Conservation (phyloP, 2,329 filamentous ascomycete species). For the Trichoderma hamatum region DNA sequence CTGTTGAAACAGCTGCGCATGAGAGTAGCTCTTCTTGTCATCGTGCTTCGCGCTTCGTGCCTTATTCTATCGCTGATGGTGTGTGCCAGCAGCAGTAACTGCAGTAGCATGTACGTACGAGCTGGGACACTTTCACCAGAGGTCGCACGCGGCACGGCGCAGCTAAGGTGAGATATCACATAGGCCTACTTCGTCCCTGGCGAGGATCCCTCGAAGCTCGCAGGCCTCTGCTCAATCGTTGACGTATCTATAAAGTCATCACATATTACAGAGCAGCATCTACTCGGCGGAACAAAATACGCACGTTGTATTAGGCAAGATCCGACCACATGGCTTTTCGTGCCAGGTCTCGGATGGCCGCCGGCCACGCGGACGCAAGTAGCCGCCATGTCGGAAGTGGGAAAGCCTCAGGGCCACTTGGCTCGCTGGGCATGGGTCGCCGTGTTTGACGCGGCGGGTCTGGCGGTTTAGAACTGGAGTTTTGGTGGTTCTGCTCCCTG, state of each 20-base stretch:
- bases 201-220: background rate
- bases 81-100: background rate
- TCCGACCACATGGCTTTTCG: conserved; percentile 29
- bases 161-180: background rate
- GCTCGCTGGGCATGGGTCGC: conserved; percentile 21
- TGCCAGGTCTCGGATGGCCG: conserved; percentile 29
- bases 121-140: background rate
- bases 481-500: conserved; percentile 16
- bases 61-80: background rate
- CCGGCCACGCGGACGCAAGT: conserved; percentile 29
- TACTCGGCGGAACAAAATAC: background rate
- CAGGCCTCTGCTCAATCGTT: conserved; percentile 4
- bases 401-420: conserved; percentile 28
- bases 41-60: conserved; percentile 2
- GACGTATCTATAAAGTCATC: background rate
- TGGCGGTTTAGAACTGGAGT: conserved; percentile 13
- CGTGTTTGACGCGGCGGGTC: conserved; percentile 22
- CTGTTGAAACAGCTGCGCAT: conserved; percentile 2
- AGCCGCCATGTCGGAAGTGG: conserved; percentile 29
- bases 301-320: conserved; percentile 29
- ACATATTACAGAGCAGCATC: background rate
- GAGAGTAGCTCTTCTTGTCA: conserved; percentile 14
- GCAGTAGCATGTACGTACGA: background rate
- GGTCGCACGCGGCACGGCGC: conserved; percentile 17
- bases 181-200: too few relatives aligned